phyloP scores from a whole-genome alignment of 1,284 basidiomycete genomes.

The Moniliella sp. region DNA sequence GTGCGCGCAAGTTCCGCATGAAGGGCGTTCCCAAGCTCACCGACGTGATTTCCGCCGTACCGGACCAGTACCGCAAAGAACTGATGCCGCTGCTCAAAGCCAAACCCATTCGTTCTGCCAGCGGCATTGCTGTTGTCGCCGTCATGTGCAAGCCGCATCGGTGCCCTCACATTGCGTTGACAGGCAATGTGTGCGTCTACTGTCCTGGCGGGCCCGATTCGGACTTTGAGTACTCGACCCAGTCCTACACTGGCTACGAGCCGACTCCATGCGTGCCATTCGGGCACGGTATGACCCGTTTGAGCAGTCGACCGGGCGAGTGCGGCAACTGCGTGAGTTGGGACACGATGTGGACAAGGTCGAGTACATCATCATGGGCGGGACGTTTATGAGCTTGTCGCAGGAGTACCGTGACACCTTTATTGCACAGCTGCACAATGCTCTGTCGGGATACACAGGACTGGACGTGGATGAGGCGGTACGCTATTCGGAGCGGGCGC shows the following conservation, averaged over 20 bases:
- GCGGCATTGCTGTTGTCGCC: constrained; percentile 91
- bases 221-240: constrained; percentile 97
- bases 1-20: constrained; percentile 71
- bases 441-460: constrained; percentile 79
- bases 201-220: constrained; percentile 97
- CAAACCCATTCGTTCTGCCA: constrained; percentile 86
- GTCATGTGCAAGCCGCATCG: constrained; percentile 99
- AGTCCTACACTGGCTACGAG: constrained; percentile 82
- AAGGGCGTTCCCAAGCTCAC: constrained; percentile 74
- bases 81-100: constrained; percentile 75
- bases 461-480: constrained; percentile 88
- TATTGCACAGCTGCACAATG: constrained; percentile 87
- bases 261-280: constrained; percentile 98
- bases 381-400: constrained; percentile 97
- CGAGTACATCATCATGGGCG: constrained; percentile 97
- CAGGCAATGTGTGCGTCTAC: constrained; percentile 99
- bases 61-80: constrained; percentile 81
- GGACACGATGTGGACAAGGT: constrained; percentile 97
- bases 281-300: constrained; percentile 94
- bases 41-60: constrained; percentile 93
- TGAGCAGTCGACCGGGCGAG: constrained; percentile 79
- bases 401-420: constrained; percentile 84
- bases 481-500: constrained; percentile 81
- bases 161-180: constrained; percentile 98
- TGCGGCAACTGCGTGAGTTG: constrained; percentile 79